Evolutionary conservation across 163 green algal species (phyloP).

Genomic region (Trebouxiophyceae sp.): DNA sequence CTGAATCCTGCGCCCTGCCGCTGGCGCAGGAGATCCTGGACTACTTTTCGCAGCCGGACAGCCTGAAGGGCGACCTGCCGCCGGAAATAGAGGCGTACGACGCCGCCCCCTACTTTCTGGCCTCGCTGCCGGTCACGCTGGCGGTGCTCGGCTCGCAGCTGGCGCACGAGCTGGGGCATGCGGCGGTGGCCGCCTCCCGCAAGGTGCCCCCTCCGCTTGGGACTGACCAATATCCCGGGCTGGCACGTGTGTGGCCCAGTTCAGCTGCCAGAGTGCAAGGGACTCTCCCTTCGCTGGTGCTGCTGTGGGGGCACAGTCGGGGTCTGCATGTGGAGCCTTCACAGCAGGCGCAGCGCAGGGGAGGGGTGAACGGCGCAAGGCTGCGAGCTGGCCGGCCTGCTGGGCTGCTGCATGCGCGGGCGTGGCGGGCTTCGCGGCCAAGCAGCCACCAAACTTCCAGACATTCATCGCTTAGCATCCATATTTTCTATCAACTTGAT

Average conservation of each 20-base stretch:
- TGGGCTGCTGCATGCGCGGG: too few species aligned
- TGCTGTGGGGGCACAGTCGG: too few species aligned
- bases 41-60: constrained; percentile 67
- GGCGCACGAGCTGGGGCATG: constrained; percentile 78
- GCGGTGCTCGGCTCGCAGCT: constrained; percentile 55
- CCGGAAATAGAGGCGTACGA: constrained; percentile 64
- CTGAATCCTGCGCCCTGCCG: too few species aligned
- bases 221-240: background rate
- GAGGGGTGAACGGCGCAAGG: too few species aligned
- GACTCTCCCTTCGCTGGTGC: background rate
- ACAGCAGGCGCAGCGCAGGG: too few species aligned
- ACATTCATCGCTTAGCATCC: too few species aligned
- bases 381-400: too few species aligned
- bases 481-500: too few species aligned
- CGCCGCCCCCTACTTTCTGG: constrained; percentile 60
- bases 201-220: constrained; percentile 5
- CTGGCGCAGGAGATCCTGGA: constrained; percentile 62
- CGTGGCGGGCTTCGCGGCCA: too few species aligned
- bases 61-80: constrained; percentile 60
- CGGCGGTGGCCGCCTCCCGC: constrained; percentile 28
- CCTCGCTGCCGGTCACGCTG: constrained; percentile 59
- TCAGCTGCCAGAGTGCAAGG: background rate
- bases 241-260: background rate
- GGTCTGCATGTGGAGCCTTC: too few species aligned
- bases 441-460: too few species aligned